These are phyloP conservation scores for Triangularia verruculosa DNA, from an alignment of 2,329 filamentous ascomycete genomes.

Conservation along the genomic window DNA sequence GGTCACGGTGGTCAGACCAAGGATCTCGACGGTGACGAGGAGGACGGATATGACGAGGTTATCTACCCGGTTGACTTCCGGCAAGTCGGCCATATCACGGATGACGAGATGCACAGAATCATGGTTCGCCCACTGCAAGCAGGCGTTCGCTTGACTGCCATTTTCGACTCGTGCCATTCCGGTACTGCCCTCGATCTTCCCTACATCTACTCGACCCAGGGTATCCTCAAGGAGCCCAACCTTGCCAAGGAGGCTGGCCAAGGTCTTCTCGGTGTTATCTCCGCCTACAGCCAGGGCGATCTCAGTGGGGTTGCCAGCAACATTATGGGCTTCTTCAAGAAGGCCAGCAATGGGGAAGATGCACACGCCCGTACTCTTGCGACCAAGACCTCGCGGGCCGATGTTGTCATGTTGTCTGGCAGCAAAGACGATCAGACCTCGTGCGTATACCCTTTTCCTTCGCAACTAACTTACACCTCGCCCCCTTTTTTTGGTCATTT, in stretches of 20 bases:
- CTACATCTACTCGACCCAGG: slow-evolving; percentile 67
- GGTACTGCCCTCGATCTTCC: slow-evolving; percentile 64
- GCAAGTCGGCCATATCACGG: slow-evolving; percentile 75
- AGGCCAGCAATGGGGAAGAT: slow-evolving; percentile 78
- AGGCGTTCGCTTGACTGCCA: slow-evolving; percentile 59
- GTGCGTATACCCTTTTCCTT: slow-evolving; percentile 51
- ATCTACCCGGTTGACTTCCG: slow-evolving; percentile 82
- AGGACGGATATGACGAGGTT: slow-evolving; percentile 79
- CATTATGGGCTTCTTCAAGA: slow-evolving; percentile 83
- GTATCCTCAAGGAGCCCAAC: slow-evolving; percentile 66
- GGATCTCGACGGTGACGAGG: slow-evolving; percentile 75
- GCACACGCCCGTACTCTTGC: slow-evolving; percentile 74
- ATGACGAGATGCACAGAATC: slow-evolving; percentile 78
- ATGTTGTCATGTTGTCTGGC: slow-evolving; percentile 96
- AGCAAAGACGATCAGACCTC: slow-evolving; percentile 96
- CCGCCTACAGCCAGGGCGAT: slow-evolving; percentile 66
- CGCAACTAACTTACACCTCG: slow-evolving; percentile 14
- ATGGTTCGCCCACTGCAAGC: slow-evolving; percentile 58
- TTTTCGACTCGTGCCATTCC: slow-evolving; percentile 66
- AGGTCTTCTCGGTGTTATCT: slow-evolving; percentile 58
- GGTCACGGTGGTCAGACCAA: slow-evolving; percentile 81
- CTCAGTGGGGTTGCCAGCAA: slow-evolving; percentile 77
- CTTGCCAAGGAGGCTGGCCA: slow-evolving; percentile 66
- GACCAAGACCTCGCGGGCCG: slow-evolving; percentile 91
- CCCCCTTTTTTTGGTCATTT: background rate